A percentile compares a stretch with the other conserved stretches of the same genome.
phyloP scores from a whole-genome alignment of 2,329 filamentous ascomycete species.

The Septoria linicola region DNA sequence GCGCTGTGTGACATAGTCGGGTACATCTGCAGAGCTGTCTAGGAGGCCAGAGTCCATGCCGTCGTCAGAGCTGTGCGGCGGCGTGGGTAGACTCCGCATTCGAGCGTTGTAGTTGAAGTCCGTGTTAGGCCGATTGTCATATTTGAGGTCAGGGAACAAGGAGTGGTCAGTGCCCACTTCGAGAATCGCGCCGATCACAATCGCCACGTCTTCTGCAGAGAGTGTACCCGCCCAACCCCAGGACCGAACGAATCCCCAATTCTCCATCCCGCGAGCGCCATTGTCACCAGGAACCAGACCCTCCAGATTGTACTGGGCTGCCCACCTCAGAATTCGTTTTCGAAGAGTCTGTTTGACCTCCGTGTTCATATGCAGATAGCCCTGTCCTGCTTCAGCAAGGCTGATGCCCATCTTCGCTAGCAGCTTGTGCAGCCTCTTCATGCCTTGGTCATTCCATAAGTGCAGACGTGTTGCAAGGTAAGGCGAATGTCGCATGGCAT shows the following conservation, averaged over 20 bases:
- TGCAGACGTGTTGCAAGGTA: conserved; percentile 89
- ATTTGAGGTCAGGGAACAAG: conserved; percentile 23
- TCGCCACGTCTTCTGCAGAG: conserved; percentile 89
- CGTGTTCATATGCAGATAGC: conserved; percentile 98
- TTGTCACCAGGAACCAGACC: conserved; percentile 81
- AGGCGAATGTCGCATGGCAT: conserved; percentile 96
- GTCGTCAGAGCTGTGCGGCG: conserved; percentile 36
- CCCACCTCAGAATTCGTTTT: conserved; percentile 84
- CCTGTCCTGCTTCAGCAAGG: conserved; percentile 88
- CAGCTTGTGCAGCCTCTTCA: conserved; percentile 87
- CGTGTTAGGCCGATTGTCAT: conserved; percentile 17
- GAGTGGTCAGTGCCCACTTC: conserved; percentile 66
- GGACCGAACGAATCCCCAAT: conserved; percentile 94
- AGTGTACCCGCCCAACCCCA: conserved; percentile 98
- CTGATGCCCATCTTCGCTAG: conserved; percentile 98
- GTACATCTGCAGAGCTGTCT: conserved; percentile 31
- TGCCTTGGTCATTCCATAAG: conserved; percentile 88
- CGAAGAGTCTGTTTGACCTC: conserved; percentile 85
- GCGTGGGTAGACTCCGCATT: conserved; percentile 35
- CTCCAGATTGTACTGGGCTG: conserved; percentile 88
- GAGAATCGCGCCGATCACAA: conserved; percentile 84
- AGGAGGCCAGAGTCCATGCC: conserved; percentile 28
- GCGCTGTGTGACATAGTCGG: conserved; percentile 50
- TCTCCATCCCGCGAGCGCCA: conserved; percentile 70
- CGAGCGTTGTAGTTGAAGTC: conserved; percentile 33